Conservation (phyloP, 2,329 filamentous ascomycete genomes). For the Scedosporium apiospermum region DNA sequence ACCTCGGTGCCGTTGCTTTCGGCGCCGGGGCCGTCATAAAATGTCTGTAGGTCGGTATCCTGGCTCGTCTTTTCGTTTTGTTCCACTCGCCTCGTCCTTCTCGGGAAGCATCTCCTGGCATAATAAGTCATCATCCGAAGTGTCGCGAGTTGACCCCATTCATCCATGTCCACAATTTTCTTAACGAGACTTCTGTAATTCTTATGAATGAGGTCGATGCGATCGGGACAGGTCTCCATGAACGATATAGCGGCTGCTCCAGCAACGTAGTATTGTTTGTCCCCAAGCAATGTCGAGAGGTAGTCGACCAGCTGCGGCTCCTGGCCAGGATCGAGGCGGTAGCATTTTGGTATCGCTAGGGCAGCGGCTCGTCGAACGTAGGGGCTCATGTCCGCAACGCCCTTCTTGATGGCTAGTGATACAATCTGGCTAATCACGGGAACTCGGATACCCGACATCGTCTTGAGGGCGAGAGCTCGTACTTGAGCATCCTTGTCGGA, state of each 20-base stretch:
- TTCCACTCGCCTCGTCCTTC: conserved; percentile 45
- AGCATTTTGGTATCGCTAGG: conserved; percentile 91
- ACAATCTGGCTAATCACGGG: conserved; percentile 98
- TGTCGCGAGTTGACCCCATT: conserved; percentile 88
- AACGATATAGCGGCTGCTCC: conserved; percentile 87
- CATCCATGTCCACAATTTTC: conserved; percentile 97
- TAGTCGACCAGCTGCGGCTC: conserved; percentile 79
- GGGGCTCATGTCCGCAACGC: conserved; percentile 86
- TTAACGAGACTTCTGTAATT: conserved; percentile 78
- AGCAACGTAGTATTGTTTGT: conserved; percentile 94
- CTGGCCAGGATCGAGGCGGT: conserved; percentile 78
- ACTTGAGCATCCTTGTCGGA: conserved; percentile 87
- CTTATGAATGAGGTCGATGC: conserved; percentile 80
- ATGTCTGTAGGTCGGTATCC: conserved; percentile 50
- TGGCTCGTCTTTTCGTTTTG: conserved; percentile 16
- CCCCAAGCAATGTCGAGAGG: conserved; percentile 66
- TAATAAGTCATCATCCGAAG: conserved; percentile 77
- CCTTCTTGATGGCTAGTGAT: conserved; percentile 89
- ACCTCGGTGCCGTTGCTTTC: conserved; percentile 33
- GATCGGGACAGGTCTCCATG: conserved; percentile 78
- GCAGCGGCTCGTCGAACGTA: conserved; percentile 89
- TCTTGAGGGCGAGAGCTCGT: conserved; percentile 82
- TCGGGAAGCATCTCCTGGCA: conserved; percentile 78
- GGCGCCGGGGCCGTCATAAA: conserved; percentile 58
- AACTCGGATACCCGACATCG: conserved; percentile 96